Evolutionary conservation across 345 rosid species (phyloP), one percentile per base, ranked within the genome.

Genomic region (Garcia nutans): DNA sequence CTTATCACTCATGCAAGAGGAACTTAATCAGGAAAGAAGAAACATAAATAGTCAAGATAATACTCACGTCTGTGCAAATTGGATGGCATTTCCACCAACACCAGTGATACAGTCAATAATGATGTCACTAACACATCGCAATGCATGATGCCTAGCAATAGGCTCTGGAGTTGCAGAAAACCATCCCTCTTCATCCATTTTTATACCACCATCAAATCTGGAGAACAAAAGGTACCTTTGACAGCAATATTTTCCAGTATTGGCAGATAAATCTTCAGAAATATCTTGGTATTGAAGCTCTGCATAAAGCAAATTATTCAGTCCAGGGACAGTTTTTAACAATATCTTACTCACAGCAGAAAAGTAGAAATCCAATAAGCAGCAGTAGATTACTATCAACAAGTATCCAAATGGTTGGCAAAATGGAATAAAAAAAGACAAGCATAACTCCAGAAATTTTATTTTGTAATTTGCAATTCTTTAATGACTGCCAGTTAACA

Each of bases 161-260:
- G 78, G 71, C 80, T 96, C 98, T 44, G 99, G 97, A 52, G 97
- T 96, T 71, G 93, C 99, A 83, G 98, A 95, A 87, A 93, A 95
- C 99, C 99, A 95, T 64, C 98, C 98, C 86, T 95, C 99, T 83
- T 91, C 92, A 12, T 95, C 97, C 99, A 95, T 92, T 87, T 77
- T 83, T 74, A 93, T 84, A 71, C 98, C 99, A 58, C 86, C 86
- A 59, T 93, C 94, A 79, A 88, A 93, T 86, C 86, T 85, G 59
- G 98, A 91, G 86, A 96, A 96, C 49, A 90, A 81, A 31, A 77
- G 58, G 81, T 96, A 90, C 72, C 99, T 83, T 76, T 96, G 99
- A 79, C 82, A 80, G 98, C 99, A 96, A 82, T 93, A 91, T 85
- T 93, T 96, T 64, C 81, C 78, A 71, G 86, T 84, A 62, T 22